Conservation (phyloP, 2,329 filamentous ascomycete genomes). For the Myriosclerotinia duriaeana region DNA sequence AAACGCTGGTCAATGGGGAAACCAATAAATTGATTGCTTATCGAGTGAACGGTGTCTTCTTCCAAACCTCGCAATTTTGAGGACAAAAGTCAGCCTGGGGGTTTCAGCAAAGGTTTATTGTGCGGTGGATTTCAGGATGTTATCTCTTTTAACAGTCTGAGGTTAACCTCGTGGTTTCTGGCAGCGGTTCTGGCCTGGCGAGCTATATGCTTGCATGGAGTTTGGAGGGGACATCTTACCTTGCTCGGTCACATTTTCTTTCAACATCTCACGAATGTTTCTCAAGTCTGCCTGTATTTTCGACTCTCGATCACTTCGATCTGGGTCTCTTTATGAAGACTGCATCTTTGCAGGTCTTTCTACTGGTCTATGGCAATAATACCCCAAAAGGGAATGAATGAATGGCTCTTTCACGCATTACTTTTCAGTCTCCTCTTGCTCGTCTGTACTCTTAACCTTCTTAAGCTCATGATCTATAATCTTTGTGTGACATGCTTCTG, state of each 20-base stretch:
- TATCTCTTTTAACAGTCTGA: conserved; percentile 29
- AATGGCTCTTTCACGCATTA: conserved; percentile 39
- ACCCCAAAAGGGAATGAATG: conserved; percentile 29
- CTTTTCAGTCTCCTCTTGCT: conserved; percentile 59
- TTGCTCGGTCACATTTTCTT: conserved; percentile 37
- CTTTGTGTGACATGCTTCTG: conserved; percentile 27
- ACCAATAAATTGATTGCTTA: conserved; percentile 13
- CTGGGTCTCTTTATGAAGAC: conserved; percentile 35
- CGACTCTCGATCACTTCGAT: conserved; percentile 38
- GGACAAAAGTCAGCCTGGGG: conserved; percentile 40
- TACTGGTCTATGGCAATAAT: conserved; percentile 36
- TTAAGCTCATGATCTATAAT: conserved; percentile 43
- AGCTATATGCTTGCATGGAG: conserved; percentile 41
- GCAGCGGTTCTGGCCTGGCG: conserved; percentile 38
- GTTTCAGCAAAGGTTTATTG: conserved; percentile 40
- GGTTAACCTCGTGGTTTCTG: conserved; percentile 40
- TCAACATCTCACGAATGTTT: conserved; percentile 29
- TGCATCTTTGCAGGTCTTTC: conserved; percentile 36
- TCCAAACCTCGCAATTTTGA: conserved; percentile 12
- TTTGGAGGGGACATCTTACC: conserved; percentile 37
- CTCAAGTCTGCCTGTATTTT: conserved; percentile 34
- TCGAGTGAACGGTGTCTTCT: conserved; percentile 13
- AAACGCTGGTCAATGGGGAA: conserved; percentile 22
- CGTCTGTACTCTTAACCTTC: conserved; percentile 52
- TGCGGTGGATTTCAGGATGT: conserved; percentile 35